Evolutionary conservation across 2,329 filamentous ascomycete species (phyloP).

Genomic region (Ascochyta fabae): DNA sequence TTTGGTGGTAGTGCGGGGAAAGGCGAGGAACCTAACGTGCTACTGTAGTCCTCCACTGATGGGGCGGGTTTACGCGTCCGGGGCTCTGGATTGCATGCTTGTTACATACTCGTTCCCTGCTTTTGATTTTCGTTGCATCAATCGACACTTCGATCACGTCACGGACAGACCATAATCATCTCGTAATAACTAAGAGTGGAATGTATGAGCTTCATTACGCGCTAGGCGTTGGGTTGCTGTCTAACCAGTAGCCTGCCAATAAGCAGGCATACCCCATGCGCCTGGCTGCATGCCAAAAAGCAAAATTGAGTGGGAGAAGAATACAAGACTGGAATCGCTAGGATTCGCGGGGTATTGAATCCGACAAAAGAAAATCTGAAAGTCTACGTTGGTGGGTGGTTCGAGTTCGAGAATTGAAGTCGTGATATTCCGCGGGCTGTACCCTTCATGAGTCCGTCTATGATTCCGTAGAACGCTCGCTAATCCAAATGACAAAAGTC

Average conservation of each 20-base stretch:
- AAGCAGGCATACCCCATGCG: conserved; percentile 33
- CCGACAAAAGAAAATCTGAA: conserved; percentile 39
- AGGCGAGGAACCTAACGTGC: not conserved
- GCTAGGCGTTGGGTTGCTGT: conserved; percentile 40
- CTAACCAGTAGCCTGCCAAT: conserved; percentile 38
- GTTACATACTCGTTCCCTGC: conserved; percentile 26
- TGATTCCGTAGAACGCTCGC: conserved; percentile 42
- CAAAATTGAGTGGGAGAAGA: conserved; percentile 35
- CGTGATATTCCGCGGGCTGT: conserved; percentile 38
- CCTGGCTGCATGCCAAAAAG: conserved; percentile 25
- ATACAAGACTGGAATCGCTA: conserved; percentile 44
- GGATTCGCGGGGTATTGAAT: conserved; percentile 47
- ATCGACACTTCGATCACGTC: conserved; percentile 44
- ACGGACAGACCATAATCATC: conserved; percentile 33
- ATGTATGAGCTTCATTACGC: conserved; percentile 41
- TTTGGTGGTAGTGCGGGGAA: conserved; percentile 26
- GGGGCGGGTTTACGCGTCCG: conserved; percentile 15
- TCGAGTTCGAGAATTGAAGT: conserved; percentile 33
- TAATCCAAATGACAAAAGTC: conserved; percentile 31
- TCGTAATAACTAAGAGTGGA: conserved; percentile 41
- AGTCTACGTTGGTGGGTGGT: conserved; percentile 32
- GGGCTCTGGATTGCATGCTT: conserved; percentile 19
- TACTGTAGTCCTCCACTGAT: conserved; percentile 3
- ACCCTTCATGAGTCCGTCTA: conserved; percentile 38
- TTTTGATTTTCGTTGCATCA: conserved; percentile 36